Percentiles rank a stretch among this genome's conserved stretches.
Conservation (phyloP, 805 yeast species). For the Starmerella asiatica region DNA sequence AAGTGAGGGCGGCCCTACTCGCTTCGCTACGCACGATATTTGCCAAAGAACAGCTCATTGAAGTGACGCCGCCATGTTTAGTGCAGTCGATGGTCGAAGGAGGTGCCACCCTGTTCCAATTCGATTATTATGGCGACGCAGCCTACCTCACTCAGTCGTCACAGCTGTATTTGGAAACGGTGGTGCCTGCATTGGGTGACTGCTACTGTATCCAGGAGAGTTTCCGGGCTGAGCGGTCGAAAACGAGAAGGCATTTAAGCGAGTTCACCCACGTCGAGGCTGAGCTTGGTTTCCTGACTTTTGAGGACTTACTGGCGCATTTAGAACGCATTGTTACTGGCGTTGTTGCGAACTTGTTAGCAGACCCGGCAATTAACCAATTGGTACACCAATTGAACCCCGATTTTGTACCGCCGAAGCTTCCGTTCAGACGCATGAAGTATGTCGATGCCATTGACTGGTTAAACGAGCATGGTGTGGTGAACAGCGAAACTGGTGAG, state of each 20-base stretch:
- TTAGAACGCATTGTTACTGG: slow-evolving; percentile 65
- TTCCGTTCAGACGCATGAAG: slow-evolving; percentile 84
- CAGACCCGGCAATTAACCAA: slow-evolving; percentile 88
- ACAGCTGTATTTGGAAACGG: slow-evolving; percentile 90
- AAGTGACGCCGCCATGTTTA: slow-evolving; percentile 99
- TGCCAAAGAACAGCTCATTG: slow-evolving; percentile 58
- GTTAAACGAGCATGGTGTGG: slow-evolving; percentile 89
- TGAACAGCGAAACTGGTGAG: slow-evolving; percentile 81
- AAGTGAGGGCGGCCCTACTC: slow-evolving; percentile 76
- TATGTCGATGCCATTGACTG: slow-evolving; percentile 86
- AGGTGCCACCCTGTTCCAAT: slow-evolving; percentile 86
- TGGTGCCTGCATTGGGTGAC: slow-evolving; percentile 92
- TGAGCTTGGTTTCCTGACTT: slow-evolving; percentile 75
- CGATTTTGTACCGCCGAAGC: slow-evolving; percentile 61
- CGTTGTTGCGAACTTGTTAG: slow-evolving; percentile 60
- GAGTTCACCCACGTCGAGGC: slow-evolving; percentile 97
- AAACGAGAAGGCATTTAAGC: slow-evolving; percentile 93
- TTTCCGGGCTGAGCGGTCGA: slow-evolving; percentile 97
- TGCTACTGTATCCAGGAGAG: slow-evolving; percentile 96
- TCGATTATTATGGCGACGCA: slow-evolving; percentile 93
- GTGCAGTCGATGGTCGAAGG: slow-evolving; percentile 99
- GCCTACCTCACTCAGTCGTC: slow-evolving; percentile 95
- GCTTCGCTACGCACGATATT: slow-evolving; percentile 63
- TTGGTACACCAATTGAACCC: slow-evolving; percentile 88
- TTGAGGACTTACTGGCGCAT: slow-evolving; percentile 76